Evolutionary conservation across 2,329 filamentous ascomycete species (phyloP).

Genomic region (Pestalotiopsis sp.): DNA sequence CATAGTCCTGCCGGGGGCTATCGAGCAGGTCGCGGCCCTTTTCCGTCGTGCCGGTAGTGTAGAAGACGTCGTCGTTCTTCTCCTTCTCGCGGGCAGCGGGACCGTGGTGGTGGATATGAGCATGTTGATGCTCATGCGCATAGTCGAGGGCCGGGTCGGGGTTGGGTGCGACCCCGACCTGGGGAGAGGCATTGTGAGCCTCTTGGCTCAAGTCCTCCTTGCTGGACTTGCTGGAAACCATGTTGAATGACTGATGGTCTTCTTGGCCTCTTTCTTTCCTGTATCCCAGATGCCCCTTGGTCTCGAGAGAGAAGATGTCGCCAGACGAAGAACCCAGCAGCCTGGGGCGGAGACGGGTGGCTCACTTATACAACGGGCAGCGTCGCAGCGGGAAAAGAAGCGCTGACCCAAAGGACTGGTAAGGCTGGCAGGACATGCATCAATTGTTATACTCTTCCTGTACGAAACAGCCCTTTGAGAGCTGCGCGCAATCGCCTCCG

Average conservation of each 20-base stretch:
- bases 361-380: neutral
- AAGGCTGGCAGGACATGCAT: conserved; percentile 2
- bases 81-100: conserved; percentile 28
- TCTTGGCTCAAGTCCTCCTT: conserved; percentile 21
- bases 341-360: neutral
- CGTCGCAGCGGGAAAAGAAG: neutral
- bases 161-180: conserved; percentile 21
- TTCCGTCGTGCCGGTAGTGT: conserved; percentile 43
- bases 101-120: conserved; percentile 42
- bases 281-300: neutral
- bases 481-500: conserved; percentile 8
- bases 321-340: neutral
- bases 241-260: conserved; percentile 19
- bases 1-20: conserved; percentile 38
- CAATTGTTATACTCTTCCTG: conserved; percentile 20
- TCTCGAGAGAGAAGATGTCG: neutral
- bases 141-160: conserved; percentile 33
- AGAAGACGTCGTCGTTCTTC: conserved; percentile 46
- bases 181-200: conserved; percentile 23
- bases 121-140: conserved; percentile 44
- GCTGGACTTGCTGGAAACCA: conserved; percentile 9
- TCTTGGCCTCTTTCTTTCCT: conserved; percentile 7
- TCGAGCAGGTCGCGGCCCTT: conserved; percentile 39
- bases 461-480: conserved; percentile 15
- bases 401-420: conserved; percentile 4